phyloP scores from a whole-genome alignment of 805 yeast species.

The Hanseniaspora nectarophila region DNA sequence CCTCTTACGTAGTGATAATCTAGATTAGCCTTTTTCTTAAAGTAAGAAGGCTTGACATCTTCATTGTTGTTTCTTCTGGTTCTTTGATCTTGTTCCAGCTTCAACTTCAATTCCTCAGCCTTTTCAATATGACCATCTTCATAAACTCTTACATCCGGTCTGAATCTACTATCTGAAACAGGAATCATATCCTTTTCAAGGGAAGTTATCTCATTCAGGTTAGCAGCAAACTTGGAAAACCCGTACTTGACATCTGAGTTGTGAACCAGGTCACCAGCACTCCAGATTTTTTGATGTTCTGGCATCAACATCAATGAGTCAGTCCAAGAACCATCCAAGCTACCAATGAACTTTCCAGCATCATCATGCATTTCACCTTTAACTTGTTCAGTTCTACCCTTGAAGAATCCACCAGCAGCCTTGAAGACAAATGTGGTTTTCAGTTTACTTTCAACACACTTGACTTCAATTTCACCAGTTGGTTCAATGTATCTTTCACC shows the following conservation, averaged over 20 bases:
- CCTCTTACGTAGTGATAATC: slow-evolving; percentile 50
- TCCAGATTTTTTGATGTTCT: slow-evolving; percentile 46
- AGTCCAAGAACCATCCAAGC: slow-evolving; percentile 71
- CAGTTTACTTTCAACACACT: slow-evolving; percentile 46
- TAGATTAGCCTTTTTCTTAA: slow-evolving; percentile 33
- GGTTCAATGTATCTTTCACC: slow-evolving; percentile 95
- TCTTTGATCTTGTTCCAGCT: slow-evolving; percentile 72
- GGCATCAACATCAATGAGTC: slow-evolving; percentile 38
- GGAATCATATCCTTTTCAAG: slow-evolving; percentile 57
- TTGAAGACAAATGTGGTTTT: slow-evolving; percentile 36
- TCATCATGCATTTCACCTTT: slow-evolving; percentile 27
- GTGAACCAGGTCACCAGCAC: slow-evolving; percentile 50
- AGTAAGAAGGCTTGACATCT: slow-evolving; percentile 48
- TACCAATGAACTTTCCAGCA: not conserved
- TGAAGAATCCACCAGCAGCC: slow-evolving; percentile 72
- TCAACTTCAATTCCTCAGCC: slow-evolving; percentile 60
- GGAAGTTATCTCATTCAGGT: slow-evolving; percentile 64
- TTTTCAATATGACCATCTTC: slow-evolving; percentile 55
- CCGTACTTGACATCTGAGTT: slow-evolving; percentile 62
- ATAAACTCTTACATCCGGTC: slow-evolving; percentile 74
- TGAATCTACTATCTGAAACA: slow-evolving; percentile 76
- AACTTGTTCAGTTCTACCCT: slow-evolving; percentile 65
- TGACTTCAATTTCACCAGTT: slow-evolving; percentile 49
- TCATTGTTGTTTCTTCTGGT: slow-evolving; percentile 52
- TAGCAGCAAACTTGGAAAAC: slow-evolving; percentile 69